These are phyloP conservation scores for Sphaceloma murrayae DNA, from an alignment of 2,329 filamentous ascomycete genomes.

Conservation along the genomic window DNA sequence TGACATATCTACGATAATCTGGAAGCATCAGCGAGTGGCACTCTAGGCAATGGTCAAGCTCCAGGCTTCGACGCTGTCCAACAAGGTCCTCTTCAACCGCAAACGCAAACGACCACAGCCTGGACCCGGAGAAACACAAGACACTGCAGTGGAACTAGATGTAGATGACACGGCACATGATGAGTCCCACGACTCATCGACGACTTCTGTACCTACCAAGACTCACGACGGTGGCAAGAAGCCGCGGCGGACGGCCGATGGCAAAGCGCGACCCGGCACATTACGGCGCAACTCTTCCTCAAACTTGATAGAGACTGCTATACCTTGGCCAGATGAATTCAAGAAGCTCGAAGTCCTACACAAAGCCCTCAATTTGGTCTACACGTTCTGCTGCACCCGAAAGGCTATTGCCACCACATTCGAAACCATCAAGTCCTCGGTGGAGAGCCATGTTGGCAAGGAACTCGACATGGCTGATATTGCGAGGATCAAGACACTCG, in stretches of 20 bases:
- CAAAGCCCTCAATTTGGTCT: constrained; percentile 80
- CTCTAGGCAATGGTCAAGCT: constrained; percentile 43
- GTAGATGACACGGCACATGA: constrained; percentile 7
- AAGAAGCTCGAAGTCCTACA: constrained; percentile 65
- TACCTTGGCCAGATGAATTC: constrained; percentile 68
- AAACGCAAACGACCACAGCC: constrained; percentile 34
- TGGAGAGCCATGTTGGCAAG: constrained; percentile 70
- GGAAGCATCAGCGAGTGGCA: no score
- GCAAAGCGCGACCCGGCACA: constrained; percentile 23
- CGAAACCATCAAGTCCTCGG: constrained; percentile 72
- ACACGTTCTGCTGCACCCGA: constrained; percentile 86
- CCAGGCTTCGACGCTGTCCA: constrained; percentile 41
- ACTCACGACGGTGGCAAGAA: constrained; percentile 48
- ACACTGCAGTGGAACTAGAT: constrained; percentile 1
- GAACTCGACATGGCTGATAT: constrained; percentile 67
- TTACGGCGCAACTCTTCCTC: constrained; percentile 41
- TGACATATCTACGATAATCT: no score
- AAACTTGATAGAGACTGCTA: constrained; percentile 41
- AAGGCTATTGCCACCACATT: constrained; percentile 90
- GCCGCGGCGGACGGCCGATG: constrained; percentile 34
- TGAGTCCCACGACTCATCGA: constrained; percentile 23
- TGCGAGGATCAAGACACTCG: constrained; percentile 66
- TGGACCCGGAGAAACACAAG: background rate
- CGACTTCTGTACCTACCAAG: constrained; percentile 45
- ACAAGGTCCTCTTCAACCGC: constrained; percentile 34